Conservation (phyloP, 306 rosid genomes). For the Dryas octopetala region DNA sequence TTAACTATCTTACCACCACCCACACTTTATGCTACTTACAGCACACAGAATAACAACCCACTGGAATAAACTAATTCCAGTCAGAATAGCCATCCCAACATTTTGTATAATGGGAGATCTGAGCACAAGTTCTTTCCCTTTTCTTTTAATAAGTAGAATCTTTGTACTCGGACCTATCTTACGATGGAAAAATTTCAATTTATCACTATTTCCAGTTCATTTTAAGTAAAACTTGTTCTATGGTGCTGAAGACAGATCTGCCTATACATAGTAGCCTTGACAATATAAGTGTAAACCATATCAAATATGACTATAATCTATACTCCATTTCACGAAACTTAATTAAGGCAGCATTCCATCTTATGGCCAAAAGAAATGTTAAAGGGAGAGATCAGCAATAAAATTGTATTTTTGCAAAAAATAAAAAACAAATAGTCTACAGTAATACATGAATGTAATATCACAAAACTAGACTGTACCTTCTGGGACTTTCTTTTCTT, state of each 20-base stretch:
- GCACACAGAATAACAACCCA: too few relatives aligned
- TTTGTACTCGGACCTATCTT: background rate
- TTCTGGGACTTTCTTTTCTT: slow-evolving; percentile 86
- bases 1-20: too few relatives aligned
- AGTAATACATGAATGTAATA: slow-evolving; percentile 3
- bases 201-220: background rate
- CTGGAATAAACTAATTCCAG: background rate
- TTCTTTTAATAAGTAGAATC: background rate
- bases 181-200: background rate
- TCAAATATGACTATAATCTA: too few relatives aligned
- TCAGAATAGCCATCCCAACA: background rate
- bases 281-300: too few relatives aligned
- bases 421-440: background rate
- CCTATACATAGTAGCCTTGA: too few relatives aligned
- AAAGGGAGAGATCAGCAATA: background rate
- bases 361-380: background rate
- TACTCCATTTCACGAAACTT: background rate
- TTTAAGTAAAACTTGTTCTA: too few relatives aligned
- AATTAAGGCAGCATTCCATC: background rate
- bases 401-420: too few relatives aligned
- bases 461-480: slow-evolving; percentile 46
- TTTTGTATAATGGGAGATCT: too few relatives aligned
- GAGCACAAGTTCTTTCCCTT: background rate
- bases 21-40: too few relatives aligned
- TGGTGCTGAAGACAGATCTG: too few relatives aligned